Evolutionary conservation across 2,329 filamentous ascomycete genomes (phyloP).

Genomic region (Elsinoe perseae): DNA sequence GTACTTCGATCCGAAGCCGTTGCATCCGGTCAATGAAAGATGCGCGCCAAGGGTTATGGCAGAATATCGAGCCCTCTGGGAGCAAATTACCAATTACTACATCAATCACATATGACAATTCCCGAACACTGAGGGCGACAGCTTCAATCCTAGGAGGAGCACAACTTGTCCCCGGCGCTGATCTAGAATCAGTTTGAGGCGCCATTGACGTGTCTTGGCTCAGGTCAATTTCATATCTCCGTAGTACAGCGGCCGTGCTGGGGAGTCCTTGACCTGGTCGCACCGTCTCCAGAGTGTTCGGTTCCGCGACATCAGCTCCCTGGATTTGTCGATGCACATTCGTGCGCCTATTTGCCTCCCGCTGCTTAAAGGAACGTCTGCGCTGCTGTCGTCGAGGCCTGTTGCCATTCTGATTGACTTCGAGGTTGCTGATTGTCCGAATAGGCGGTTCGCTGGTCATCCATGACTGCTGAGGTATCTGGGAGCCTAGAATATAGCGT

Average conservation of each 20-base stretch:
- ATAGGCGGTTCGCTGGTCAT: neutral
- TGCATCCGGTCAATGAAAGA: neutral
- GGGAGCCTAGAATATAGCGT: neutral
- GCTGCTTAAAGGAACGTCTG: neutral
- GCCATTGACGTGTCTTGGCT: too few relatives aligned
- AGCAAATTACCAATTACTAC: neutral
- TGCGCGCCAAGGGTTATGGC: neutral
- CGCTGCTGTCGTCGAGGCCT: neutral
- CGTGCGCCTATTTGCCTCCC: neutral
- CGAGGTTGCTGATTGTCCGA: neutral
- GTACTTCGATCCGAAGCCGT: neutral
- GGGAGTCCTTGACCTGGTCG: too few relatives aligned
- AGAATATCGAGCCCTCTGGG: neutral
- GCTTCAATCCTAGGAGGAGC: neutral
- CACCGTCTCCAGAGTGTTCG: too few relatives aligned
- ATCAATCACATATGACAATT: neutral
- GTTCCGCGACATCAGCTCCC: too few relatives aligned
- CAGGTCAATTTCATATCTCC: too few relatives aligned
- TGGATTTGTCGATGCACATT: too few relatives aligned
- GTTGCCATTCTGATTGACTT: too few relatives aligned
- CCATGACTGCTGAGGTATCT: conserved; percentile 1
- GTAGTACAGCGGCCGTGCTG: too few relatives aligned
- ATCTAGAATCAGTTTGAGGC: too few relatives aligned
- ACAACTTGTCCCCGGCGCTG: neutral
- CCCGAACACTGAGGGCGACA: neutral